A percentile compares a stretch with the other conserved stretches of the same genome.
Evolutionary conservation across 176 grass and related monocot species (phyloP).

Genomic region (Urochloa ruziziensis): DNA sequence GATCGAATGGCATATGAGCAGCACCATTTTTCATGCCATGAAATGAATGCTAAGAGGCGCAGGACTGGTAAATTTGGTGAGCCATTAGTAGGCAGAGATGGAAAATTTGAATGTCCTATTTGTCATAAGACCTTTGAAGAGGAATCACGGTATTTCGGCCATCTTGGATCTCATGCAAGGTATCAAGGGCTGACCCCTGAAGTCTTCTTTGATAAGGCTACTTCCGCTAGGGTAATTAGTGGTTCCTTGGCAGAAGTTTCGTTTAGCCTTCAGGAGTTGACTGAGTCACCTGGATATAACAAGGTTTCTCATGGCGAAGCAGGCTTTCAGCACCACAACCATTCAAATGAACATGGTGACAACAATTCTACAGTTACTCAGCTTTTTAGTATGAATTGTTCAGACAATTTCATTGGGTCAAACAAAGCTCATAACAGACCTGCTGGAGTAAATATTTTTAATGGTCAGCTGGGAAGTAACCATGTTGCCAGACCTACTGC

Average conservation of each 20-base stretch:
- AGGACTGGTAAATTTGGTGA: slow-evolving; percentile 49
- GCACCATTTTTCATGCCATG: slow-evolving; percentile 61
- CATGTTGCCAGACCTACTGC: slow-evolving; percentile 36
- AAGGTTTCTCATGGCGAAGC: slow-evolving; percentile 6
- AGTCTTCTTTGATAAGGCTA: slow-evolving; percentile 36
- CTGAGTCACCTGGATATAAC: slow-evolving; percentile 28
- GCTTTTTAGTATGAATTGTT: slow-evolving; percentile 31
- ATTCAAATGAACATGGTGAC: slow-evolving; percentile 35
- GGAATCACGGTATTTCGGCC: slow-evolving; percentile 64
- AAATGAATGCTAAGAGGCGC: slow-evolving; percentile 61
- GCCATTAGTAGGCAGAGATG: slow-evolving; percentile 62
- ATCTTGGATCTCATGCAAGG: slow-evolving; percentile 77
- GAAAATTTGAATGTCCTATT: slow-evolving; percentile 77
- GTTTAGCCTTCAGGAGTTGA: slow-evolving; percentile 33
- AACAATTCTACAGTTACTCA: slow-evolving; percentile 30
- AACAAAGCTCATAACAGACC: too few species aligned
- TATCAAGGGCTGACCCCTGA: slow-evolving; percentile 61
- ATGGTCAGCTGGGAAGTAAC: slow-evolving; percentile 19
- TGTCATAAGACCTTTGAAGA: slow-evolving; percentile 73
- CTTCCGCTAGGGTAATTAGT: slow-evolving; percentile 33
- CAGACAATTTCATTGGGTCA: slow-evolving; percentile 21
- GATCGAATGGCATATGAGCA: slow-evolving; percentile 55
- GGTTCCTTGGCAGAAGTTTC: slow-evolving; percentile 22
- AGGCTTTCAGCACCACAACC: slow-evolving; percentile 24
- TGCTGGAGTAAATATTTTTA: slow-evolving; percentile 28